These are phyloP conservation scores for Pistacia integerrima DNA, from an alignment of 345 rosid species.

Conservation along the genomic window DNA sequence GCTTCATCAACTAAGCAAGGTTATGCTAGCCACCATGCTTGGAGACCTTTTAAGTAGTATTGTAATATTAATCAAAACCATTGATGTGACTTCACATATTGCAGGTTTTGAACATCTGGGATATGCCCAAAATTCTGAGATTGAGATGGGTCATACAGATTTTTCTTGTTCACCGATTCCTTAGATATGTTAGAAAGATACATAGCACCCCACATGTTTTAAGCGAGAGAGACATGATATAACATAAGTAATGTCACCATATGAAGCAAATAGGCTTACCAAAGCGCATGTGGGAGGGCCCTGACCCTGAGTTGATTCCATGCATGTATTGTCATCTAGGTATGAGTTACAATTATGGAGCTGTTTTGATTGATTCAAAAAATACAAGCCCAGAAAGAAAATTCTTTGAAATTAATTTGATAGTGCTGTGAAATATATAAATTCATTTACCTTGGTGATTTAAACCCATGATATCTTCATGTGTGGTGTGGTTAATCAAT, in stretches of 20 bases:
- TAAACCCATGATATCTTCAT: not conserved
- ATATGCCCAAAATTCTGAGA: no score
- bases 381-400: not conserved
- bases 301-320: not conserved
- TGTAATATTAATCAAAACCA: no score
- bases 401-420: not conserved
- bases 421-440: no score
- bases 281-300: not conserved
- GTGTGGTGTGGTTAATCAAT: not conserved
- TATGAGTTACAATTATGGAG: not conserved
- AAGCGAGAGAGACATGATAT: conserved; percentile 4
- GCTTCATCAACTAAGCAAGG: not conserved
- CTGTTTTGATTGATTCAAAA: not conserved
- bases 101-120: no score
- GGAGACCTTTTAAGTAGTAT: not conserved
- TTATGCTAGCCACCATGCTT: not conserved
- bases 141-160: no score
- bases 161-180: no score
- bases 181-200: not conserved
- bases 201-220: conserved; percentile 19
- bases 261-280: not conserved
- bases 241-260: not conserved
- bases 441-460: not conserved
- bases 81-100: no score
- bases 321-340: not conserved